These are phyloP conservation scores for Russula sp. DNA, from an alignment of 768 basidiomycete genomes.

Conservation along the genomic window DNA sequence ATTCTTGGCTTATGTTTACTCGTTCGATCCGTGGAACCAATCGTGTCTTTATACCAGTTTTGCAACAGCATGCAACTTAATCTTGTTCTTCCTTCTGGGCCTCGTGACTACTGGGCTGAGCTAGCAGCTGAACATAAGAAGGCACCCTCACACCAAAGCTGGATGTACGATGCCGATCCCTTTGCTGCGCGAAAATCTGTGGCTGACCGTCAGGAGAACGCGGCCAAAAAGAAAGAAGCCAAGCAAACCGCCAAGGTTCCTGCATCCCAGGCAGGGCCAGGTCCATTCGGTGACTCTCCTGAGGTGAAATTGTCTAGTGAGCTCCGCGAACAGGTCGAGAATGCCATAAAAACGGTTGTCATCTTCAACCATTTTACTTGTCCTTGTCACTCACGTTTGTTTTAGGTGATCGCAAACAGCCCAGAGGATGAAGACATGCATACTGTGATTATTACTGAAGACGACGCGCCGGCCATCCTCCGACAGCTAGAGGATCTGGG, in stretches of 20 bases:
- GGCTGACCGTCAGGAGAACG: conserved; percentile 55
- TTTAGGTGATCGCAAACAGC: conserved; percentile 45
- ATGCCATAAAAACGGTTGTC: conserved; percentile 64
- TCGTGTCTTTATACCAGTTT: conserved; percentile 40
- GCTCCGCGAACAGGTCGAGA: conserved; percentile 76
- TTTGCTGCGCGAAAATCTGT: conserved; percentile 68
- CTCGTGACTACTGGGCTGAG: conserved; percentile 82
- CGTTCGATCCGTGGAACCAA: conserved; percentile 23
- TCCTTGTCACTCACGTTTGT: conserved; percentile 10
- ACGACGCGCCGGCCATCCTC: conserved; percentile 37
- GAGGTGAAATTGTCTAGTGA: conserved; percentile 80
- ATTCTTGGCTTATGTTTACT: neutral
- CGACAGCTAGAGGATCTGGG: conserved; percentile 57
- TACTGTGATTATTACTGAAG: conserved; percentile 34
- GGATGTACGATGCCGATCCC: conserved; percentile 88
- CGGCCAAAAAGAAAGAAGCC: conserved; percentile 36
- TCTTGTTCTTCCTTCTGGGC: conserved; percentile 70
- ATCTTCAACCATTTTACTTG: neutral
- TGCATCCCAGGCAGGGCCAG: conserved; percentile 23
- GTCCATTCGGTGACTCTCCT: conserved; percentile 42
- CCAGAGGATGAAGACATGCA: conserved; percentile 38
- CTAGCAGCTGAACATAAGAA: conserved; percentile 63
- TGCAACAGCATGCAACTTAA: conserved; percentile 71
- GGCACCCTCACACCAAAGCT: conserved; percentile 60
- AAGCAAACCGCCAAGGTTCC: conserved; percentile 18